Conservation (phyloP, 1,139 yeast species). For the Insectozyma bohioensis region DNA sequence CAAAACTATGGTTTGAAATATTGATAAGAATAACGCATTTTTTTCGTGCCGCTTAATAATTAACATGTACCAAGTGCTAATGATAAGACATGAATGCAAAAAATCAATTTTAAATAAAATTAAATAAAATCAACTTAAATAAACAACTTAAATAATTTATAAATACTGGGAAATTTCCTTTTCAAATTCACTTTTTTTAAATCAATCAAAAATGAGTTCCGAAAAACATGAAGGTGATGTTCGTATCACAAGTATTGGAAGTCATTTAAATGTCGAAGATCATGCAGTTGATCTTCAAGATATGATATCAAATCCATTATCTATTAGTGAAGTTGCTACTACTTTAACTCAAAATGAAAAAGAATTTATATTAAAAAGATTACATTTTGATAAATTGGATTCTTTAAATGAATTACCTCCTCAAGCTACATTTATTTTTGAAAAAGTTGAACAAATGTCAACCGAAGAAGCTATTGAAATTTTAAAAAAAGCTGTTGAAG, state of each 20-base stretch:
- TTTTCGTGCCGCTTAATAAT: too few species aligned
- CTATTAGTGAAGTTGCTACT: slow-evolving; percentile 26
- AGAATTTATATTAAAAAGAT: slow-evolving; percentile 24
- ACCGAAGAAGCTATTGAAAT: slow-evolving; percentile 23
- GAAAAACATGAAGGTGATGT: neutral
- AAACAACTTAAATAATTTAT: too few species aligned
- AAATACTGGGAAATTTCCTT: too few species aligned
- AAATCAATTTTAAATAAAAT: too few species aligned
- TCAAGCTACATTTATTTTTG: slow-evolving; percentile 28
- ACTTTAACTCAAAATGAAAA: slow-evolving; percentile 28
- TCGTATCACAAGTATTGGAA: slow-evolving; percentile 6
- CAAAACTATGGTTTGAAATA: too few species aligned
- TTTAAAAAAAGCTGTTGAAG: slow-evolving; percentile 18
- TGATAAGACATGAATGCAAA: too few species aligned
- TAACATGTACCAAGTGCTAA: too few species aligned
- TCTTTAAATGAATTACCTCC: slow-evolving; percentile 28
- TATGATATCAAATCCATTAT: slow-evolving; percentile 19
- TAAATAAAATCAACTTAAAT: too few species aligned
- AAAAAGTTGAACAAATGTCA: slow-evolving; percentile 24
- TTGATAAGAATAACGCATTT: too few species aligned
- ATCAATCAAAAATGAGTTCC: slow-evolving; percentile 1
- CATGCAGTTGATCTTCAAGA: slow-evolving; percentile 21
- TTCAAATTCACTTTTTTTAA: too few species aligned
- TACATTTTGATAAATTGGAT: slow-evolving; percentile 27
- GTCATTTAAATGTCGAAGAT: slow-evolving; percentile 6